Percentiles rank a stretch among this genome's conserved stretches.
Evolutionary conservation across 2,329 filamentous ascomycete genomes (phyloP).

Genomic region (Stemphylium beticola): DNA sequence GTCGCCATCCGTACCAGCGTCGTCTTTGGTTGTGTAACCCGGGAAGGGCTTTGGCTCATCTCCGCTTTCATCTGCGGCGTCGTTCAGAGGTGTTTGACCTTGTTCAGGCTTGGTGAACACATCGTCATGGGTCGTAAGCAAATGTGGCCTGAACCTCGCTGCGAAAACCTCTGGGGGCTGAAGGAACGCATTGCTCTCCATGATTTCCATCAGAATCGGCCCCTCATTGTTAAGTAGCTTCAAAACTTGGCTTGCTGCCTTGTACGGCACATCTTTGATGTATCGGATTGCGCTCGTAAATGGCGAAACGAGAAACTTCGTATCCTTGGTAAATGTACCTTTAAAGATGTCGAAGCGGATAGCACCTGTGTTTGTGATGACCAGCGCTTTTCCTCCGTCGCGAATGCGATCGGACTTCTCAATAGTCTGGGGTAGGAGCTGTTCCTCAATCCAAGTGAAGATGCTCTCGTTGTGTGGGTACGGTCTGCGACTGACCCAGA

Average conservation of each 20-base stretch:
- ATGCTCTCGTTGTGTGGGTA: slow-evolving; percentile 79
- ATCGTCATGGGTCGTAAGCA: slow-evolving; percentile 13
- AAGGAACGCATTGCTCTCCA: slow-evolving; percentile 44
- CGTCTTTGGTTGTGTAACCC: slow-evolving; percentile 90
- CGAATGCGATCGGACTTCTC: slow-evolving; percentile 48
- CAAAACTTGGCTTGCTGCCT: slow-evolving; percentile 72
- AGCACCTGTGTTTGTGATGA: slow-evolving; percentile 86
- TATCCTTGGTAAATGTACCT: slow-evolving; percentile 87
- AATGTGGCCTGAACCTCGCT: slow-evolving; percentile 27
- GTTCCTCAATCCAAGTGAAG: slow-evolving; percentile 77
- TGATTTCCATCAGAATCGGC: slow-evolving; percentile 53
- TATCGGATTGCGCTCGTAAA: slow-evolving; percentile 81
- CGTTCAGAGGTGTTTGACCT: slow-evolving; percentile 18
- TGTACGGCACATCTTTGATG: slow-evolving; percentile 81
- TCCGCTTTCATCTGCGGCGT: background rate
- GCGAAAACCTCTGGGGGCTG: slow-evolving; percentile 55
- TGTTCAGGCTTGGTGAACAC: slow-evolving; percentile 9
- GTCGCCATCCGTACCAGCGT: slow-evolving; percentile 82
- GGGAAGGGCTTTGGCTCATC: slow-evolving; percentile 57
- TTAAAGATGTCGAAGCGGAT: slow-evolving; percentile 96
- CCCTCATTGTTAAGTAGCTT: slow-evolving; percentile 64
- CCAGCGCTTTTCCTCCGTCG: slow-evolving; percentile 68
- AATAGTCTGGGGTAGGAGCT: slow-evolving; percentile 74
- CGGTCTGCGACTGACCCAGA: slow-evolving; percentile 81
- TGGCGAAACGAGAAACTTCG: slow-evolving; percentile 83